Evolutionary conservation across 805 yeast species (phyloP), one percentile per base, ranked within the genome.

Genomic region (Nakazawaea wickerhamii): DNA sequence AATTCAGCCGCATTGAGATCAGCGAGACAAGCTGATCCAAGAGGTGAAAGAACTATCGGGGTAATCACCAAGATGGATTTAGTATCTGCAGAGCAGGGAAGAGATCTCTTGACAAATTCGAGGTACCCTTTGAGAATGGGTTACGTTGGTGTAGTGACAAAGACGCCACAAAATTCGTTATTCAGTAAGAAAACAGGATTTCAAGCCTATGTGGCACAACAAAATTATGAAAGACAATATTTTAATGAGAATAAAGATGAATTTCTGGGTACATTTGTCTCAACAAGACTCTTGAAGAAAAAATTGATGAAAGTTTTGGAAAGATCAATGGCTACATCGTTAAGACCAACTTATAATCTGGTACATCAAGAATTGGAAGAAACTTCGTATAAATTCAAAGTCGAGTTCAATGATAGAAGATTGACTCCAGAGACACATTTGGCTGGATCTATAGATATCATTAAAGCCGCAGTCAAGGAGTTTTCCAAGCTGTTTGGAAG

Each of bases 131-230:
- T 93, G 47, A 80, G 75, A 53, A 86, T 93, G 95, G 99, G 99
- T 0, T 93, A 93, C 58, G 98, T 93, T 17, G 99, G 99, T 44
- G 98, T 95, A n/a, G 83, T 95, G 15, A 86, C 97, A 2, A 84
- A 79, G 50, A 74, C 85, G 0, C 95, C 93, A 5, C 65, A 55
- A 15, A 55, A 59, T 11, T 63, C 75, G 0, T 55, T 84, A 11
- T 81, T 81, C 60, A 60, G 75, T 44, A 68, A 82, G 48, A 67
- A 66, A 44, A 60, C 76, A 2, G 78, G 84, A 1, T 71, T 75
- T 32, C 81, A 79, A 54, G 77, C 89, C 1, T 79, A 76, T 46
- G 68, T 78, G 28, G 77, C 85, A 1, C 87, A 80, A 54, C 85
- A 81, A 53, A 76, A 73, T 50, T 79, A 79, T 47, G 95, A 85